Conservation (phyloP, 1,139 yeast genomes). For the Starmera stellimalicola region DNA sequence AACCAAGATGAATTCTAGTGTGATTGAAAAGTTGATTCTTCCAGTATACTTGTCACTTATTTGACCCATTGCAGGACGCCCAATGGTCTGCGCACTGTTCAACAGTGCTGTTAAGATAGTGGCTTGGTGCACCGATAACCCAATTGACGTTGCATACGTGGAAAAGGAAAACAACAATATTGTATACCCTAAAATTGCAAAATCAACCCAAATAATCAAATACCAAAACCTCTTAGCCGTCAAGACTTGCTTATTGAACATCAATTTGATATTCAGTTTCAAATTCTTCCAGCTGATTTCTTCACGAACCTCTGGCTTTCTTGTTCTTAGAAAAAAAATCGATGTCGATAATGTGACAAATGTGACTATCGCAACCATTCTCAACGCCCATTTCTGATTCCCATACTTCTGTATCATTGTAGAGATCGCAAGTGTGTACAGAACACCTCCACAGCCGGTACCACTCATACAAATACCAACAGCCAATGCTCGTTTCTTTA, state of each 20-base stretch:
- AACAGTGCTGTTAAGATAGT: constrained; percentile 51
- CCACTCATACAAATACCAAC: constrained; percentile 47
- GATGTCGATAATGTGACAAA: constrained; percentile 27
- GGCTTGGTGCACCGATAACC: constrained; percentile 45
- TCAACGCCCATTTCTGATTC: constrained; percentile 56
- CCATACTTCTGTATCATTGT: constrained; percentile 37
- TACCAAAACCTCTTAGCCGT: constrained; percentile 9
- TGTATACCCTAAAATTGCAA: constrained; percentile 48
- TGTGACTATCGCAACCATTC: constrained; percentile 44
- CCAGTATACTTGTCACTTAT: constrained; percentile 47
- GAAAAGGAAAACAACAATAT: constrained; percentile 53
- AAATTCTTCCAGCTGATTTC: constrained; percentile 11
- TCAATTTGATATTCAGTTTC: constrained; percentile 3
- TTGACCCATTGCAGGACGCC: constrained; percentile 56
- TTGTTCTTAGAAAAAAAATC: constrained; percentile 35
- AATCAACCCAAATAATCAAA: constrained; percentile 46
- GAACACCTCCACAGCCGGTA: constrained; percentile 50
- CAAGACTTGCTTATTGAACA: constrained; percentile 9
- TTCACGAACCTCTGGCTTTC: constrained; percentile 28
- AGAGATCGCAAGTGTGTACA: constrained; percentile 30
- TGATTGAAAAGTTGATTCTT: constrained; percentile 39
- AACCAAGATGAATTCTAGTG: constrained; percentile 18
- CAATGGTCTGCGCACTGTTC: constrained; percentile 55
- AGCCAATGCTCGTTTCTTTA: constrained; percentile 46
- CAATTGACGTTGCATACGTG: constrained; percentile 52